Evolutionary conservation across 257 asterid genomes (phyloP), one percentile per base, ranked within the genome.

Genomic region (Penstemon davidsonii): DNA sequence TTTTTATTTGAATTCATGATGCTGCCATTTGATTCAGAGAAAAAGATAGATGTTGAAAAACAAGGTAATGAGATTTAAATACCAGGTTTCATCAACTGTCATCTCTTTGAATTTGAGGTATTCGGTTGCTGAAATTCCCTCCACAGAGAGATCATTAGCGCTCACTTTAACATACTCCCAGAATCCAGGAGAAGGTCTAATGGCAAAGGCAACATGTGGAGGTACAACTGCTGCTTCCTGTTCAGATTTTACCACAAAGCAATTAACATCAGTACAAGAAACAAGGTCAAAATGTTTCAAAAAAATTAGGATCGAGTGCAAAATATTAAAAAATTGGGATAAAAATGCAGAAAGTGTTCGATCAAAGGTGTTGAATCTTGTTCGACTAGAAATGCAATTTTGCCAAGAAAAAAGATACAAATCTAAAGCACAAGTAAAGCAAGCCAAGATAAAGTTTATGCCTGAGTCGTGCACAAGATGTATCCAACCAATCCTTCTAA

Each of bases 181-280:
- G 49, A 82, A 79, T 39, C 98, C 98, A 0, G 98, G 97, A 66
- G 89, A 83, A 2, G 95, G 97, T 70, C 98, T 81, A 11, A 86
- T 52, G 7, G 97, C 88, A 41, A 92, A 92, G 51, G 91, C 93
- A n/a, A 92, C 83, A 54, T 73, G 11, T 3, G 98, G 98, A 78
- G 98, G 98, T 67, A 90, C 84, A 53, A 88, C 92, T 6, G 90
- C 92, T 60, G 98, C 98, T 80, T 92, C 98, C 97, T 92, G 79
- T 38, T 3, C 4, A 4, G 6, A 46, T 7, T 8, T 46, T 46
- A 12, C 10, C 51, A 46, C 0, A 33, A 57, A 10, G 5, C 8
- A 33, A 57, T 13, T 38, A 15, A 19, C 39, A 54, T 15, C 19
- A 56, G 46, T 10, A 38, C 46, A 58, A 25, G 46, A 37, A 58